These are phyloP conservation scores for Mycena polygramma DNA, from an alignment of 768 basidiomycete genomes.

Conservation along the genomic window DNA sequence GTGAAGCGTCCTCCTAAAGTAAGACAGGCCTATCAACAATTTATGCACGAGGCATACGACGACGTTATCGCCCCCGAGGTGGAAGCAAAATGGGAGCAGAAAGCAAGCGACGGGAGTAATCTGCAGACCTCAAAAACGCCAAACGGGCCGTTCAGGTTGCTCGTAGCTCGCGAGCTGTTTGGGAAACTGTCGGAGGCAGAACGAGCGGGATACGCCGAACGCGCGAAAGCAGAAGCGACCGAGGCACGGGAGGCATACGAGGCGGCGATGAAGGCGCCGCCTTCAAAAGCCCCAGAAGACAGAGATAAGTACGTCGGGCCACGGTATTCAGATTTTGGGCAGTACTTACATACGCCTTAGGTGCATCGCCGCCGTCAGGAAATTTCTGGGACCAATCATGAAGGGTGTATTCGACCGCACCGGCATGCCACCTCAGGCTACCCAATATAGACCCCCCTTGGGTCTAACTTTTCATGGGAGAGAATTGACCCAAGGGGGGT, in stretches of 20 bases:
- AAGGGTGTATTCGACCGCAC: neutral
- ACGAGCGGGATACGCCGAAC: neutral
- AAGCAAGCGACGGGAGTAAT: neutral
- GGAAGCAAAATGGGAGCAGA: neutral
- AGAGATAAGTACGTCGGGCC: neutral
- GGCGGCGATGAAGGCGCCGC: neutral
- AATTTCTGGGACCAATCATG: neutral
- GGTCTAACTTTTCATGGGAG: too few relatives aligned
- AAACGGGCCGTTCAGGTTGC: neutral
- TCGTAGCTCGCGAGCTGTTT: neutral
- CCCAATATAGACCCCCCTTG: too few relatives aligned
- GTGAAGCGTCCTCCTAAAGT: neutral
- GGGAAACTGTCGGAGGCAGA: neutral
- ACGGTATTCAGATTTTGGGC: too few relatives aligned
- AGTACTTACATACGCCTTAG: neutral
- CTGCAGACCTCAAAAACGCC: neutral
- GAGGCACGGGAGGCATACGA: neutral
- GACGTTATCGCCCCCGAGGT: neutral
- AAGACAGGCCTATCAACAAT: neutral
- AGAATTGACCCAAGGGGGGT: too few relatives aligned
- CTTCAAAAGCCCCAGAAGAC: neutral
- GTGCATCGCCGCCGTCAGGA: neutral
- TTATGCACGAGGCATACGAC: neutral
- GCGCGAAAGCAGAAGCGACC: conserved; percentile 7
- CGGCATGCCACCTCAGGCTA: too few relatives aligned